Base-by-base conservation (phyloP, 1,139 yeast species). In the Wickerhamiella infanticola region DNA sequence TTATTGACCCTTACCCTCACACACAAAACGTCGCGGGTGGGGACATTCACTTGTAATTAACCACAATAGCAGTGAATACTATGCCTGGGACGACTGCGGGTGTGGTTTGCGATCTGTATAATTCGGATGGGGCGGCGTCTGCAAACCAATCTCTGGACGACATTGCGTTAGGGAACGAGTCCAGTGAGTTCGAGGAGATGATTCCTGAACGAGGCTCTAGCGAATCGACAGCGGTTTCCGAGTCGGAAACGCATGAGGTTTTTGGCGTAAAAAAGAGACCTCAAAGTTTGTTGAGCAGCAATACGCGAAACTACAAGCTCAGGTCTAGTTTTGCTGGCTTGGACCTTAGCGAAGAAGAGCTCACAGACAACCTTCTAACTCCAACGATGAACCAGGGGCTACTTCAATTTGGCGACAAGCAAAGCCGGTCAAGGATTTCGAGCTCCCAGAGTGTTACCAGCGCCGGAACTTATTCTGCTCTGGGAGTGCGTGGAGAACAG, bases 401-500 rank as follows among this genome's bases (percentile, higher is more conserved):
- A 9, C 26, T 38, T 7, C 31, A 13, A 3, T 38, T 24, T 13
- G 26, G 24, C 25, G 39, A 24, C 13, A 27, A 24, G 39, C 13
- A 25, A 25, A 9, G 23, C 40, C 29, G 5, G 23, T 6, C 8
- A 13, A 24, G n/a, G 31, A 38, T 11, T 8, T 24, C 8, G 2
- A 24, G 40, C 23, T 9, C n/a, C 29, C 31, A 26, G 11, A 24
- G 40, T 11, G 23, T 31, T 13, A 25, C 29, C 23, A 38, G 31
- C 11, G 11, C 7, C 11, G 33, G 33, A 11, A 29, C 33, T 11
- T 29, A 29, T 29, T 29, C 33, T 7, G 33, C 33, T 5, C 24
- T 38, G 40, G 40, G 40, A 23, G 25, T 38, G 7, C 40, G 40
- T 9, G 51, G 44, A 18, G 47, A 35, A n/a, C 41, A 40, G 27